phyloP scores from a whole-genome alignment of 306 rosid species.

The Adenanthera pavonina region DNA sequence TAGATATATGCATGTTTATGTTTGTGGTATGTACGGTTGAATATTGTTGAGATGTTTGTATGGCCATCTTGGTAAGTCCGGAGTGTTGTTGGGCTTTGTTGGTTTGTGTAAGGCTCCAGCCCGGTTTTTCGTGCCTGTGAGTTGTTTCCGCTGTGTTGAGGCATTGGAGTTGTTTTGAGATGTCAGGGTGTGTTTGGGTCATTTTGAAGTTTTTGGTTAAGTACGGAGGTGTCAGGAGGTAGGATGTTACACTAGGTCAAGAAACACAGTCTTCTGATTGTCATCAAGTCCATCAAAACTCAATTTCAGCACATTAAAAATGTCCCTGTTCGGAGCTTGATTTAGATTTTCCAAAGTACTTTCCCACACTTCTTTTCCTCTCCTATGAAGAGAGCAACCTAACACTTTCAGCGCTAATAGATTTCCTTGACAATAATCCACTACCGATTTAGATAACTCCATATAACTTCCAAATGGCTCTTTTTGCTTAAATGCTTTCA shows the following conservation, averaged over 20 bases:
- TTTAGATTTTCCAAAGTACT: background rate
- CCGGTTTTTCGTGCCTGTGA: too few species aligned
- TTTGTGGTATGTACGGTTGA: too few species aligned
- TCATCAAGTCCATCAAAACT: constrained; percentile 31
- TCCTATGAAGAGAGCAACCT: constrained; percentile 14
- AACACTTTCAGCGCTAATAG: constrained; percentile 33
- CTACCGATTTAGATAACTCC: background rate
- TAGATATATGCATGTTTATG: too few species aligned
- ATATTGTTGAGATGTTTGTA: too few species aligned
- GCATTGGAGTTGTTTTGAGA: too few species aligned
- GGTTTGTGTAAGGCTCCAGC: too few species aligned
- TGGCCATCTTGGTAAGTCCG: too few species aligned
- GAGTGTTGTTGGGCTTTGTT: too few species aligned
- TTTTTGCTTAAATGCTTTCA: background rate
- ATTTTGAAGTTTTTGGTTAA: too few species aligned
- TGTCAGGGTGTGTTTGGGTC: too few species aligned
- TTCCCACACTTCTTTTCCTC: constrained; percentile 17
- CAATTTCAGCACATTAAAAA: background rate
- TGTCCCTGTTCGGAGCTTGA: background rate
- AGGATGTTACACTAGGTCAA: background rate
- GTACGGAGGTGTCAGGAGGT: too few species aligned
- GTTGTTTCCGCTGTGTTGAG: too few species aligned
- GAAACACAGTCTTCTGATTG: background rate
- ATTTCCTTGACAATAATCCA: constrained; percentile 7
- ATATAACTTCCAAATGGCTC: background rate